Evolutionary conservation across 2,329 filamentous ascomycete species (phyloP).

Genomic region (Talaromyces pinophilus): DNA sequence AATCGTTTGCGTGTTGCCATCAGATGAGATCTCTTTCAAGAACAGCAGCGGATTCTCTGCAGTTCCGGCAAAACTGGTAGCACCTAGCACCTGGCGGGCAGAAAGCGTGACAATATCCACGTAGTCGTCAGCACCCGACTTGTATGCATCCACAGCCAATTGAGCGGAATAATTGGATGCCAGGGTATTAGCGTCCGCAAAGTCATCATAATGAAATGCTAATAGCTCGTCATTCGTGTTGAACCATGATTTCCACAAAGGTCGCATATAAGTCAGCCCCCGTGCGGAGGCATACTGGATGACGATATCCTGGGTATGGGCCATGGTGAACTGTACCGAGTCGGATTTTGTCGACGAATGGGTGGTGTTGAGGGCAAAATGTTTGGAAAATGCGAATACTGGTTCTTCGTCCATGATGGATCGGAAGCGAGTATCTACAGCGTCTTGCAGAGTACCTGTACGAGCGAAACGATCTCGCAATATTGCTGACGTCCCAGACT

Average conservation of each 20-base stretch:
- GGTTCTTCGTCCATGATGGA: slow-evolving; percentile 75
- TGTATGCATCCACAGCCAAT: slow-evolving; percentile 68
- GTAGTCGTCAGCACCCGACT: slow-evolving; percentile 73
- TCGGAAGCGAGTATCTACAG: slow-evolving; percentile 66
- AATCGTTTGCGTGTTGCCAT: slow-evolving; percentile 82
- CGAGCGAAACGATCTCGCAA: slow-evolving; percentile 70
- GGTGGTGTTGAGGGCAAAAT: slow-evolving; percentile 56
- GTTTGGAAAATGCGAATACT: slow-evolving; percentile 75
- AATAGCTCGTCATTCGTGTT: slow-evolving; percentile 63
- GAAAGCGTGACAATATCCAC: slow-evolving; percentile 75
- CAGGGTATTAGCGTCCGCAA: slow-evolving; percentile 61
- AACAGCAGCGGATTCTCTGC: slow-evolving; percentile 72
- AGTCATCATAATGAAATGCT: slow-evolving; percentile 75
- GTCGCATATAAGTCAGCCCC: slow-evolving; percentile 75
- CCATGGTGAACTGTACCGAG: slow-evolving; percentile 71
- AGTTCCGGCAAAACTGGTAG: slow-evolving; percentile 72
- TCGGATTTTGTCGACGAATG: slow-evolving; percentile 41
- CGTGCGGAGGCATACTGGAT: slow-evolving; percentile 76
- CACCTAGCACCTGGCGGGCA: slow-evolving; percentile 77
- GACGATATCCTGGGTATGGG: slow-evolving; percentile 75
- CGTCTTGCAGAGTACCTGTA: slow-evolving; percentile 66
- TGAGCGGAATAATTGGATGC: slow-evolving; percentile 74
- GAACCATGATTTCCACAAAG: slow-evolving; percentile 78
- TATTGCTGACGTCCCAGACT: slow-evolving; percentile 67
- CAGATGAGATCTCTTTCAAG: slow-evolving; percentile 81